Conservation (phyloP, 495 filamentous ascomycete genomes). For the Trichoderma gamsii region DNA sequence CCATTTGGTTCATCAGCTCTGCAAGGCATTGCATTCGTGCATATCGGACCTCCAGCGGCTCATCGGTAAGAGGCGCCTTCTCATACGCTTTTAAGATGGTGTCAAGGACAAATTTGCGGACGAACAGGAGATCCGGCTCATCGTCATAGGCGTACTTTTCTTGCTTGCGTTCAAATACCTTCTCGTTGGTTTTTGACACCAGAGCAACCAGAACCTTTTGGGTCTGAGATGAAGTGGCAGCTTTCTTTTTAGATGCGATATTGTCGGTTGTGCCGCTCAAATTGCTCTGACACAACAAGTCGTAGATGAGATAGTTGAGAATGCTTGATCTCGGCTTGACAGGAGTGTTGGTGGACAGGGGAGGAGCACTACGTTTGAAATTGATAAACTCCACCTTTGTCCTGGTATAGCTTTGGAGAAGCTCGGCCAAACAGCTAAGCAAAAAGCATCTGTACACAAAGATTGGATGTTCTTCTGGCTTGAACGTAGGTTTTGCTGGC, state of each 20-base stretch:
- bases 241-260: slow-evolving; percentile 71
- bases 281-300: slow-evolving; percentile 72
- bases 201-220: slow-evolving; percentile 78
- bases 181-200: slow-evolving; percentile 81
- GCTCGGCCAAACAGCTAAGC: slow-evolving; percentile 84
- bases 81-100: slow-evolving; percentile 88
- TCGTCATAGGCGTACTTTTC: slow-evolving; percentile 62
- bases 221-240: slow-evolving; percentile 75
- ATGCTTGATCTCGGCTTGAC: slow-evolving; percentile 91
- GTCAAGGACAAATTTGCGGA: slow-evolving; percentile 90
- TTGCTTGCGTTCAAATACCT: slow-evolving; percentile 40
- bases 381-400: slow-evolving; percentile 98
- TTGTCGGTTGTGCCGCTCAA: slow-evolving; percentile 65
- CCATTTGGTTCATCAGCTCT: slow-evolving; percentile 89
- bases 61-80: slow-evolving; percentile 71
- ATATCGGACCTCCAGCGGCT: slow-evolving; percentile 82
- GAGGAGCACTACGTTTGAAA: slow-evolving; percentile 80
- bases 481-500: slow-evolving; percentile 70
- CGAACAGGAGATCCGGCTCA: slow-evolving; percentile 82
- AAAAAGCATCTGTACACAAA: slow-evolving; percentile 96
- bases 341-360: slow-evolving; percentile 67
- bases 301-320: slow-evolving; percentile 86
- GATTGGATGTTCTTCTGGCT: slow-evolving; percentile 87
- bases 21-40: slow-evolving; percentile 75
- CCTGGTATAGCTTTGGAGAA: slow-evolving; percentile 88